Conservation (phyloP, 1,139 yeast species). For the Kodamaea sp. region DNA sequence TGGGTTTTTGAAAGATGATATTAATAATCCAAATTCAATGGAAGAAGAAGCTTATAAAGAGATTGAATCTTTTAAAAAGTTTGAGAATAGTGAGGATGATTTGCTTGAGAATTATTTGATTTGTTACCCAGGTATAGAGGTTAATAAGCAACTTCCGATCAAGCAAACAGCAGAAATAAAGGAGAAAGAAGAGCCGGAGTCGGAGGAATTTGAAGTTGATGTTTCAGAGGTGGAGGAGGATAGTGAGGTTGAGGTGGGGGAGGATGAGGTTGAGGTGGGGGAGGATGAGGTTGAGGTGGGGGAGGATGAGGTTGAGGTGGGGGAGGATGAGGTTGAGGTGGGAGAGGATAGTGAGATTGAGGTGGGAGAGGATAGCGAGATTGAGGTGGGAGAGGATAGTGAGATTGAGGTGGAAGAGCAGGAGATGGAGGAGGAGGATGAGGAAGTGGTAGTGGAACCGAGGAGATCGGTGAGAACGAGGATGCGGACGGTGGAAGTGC, state of each 20-base stretch:
- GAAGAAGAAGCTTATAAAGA: constrained; percentile 51
- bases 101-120: constrained; percentile 22
- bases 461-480: constrained; percentile 14
- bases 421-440: constrained; percentile 5
- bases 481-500: constrained; percentile 2
- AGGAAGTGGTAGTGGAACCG: constrained; percentile 3
- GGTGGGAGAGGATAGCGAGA: constrained; percentile 11
- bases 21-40: constrained; percentile 54
- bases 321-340: constrained; percentile 1
- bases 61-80: constrained; percentile 28
- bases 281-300: constrained; percentile 7
- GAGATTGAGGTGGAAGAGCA: too few relatives aligned
- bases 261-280: constrained; percentile 2
- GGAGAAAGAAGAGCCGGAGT: constrained; percentile 6
- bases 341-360: constrained; percentile 12
- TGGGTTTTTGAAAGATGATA: constrained; percentile 60
- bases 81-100: constrained; percentile 11
- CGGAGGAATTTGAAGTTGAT: constrained; percentile 14
- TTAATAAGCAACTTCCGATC: constrained; percentile 12
- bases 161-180: constrained; percentile 13
- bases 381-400: constrained; percentile 9
- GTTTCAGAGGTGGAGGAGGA: constrained; percentile 9
- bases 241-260: constrained; percentile 9
- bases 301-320: constrained; percentile 1
- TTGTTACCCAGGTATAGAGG: constrained; percentile 31